Base-by-base conservation (phyloP, 257 asterid genomes). In the Solanum stenotomum region DNA sequence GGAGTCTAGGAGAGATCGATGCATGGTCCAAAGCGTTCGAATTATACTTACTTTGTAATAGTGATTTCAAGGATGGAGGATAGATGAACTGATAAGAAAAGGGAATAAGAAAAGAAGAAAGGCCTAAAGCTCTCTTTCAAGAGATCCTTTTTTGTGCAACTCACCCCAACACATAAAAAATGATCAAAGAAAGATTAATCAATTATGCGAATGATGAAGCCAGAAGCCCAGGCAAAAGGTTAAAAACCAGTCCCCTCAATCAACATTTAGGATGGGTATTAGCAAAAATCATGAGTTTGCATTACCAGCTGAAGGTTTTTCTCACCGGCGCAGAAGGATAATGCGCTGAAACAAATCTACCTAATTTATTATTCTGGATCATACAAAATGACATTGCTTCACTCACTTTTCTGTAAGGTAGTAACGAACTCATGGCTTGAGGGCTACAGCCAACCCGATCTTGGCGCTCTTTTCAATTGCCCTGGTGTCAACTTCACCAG, bases 401-500 rank as follows among this genome's bases (percentile, higher is more conserved):
- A 79, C 65, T 25, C 84, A 37, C 40, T 87, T 33, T n/a, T 2
- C 27, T 18, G 85, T 59, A 78, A 46, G 71, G 52, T 49, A 49
- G 74, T 23, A 71, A 74, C 59, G 2, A 6, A 46, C 40, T 96
- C 96, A 97, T 35, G 99, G 98, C 89, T 95, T 96, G 81, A 97
- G 98, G 74, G 98, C 99, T 22, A 97, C 88, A 76, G 98, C 96
- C 90, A 97, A 84, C 49, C 99, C 99, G 6, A 97, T 87, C 91
- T 96, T 96, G 1, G 99, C 98, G 31, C 98, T 97, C 89, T 95
- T 97, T 92, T 97, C 99, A 14, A 95, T 91, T 77, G 99, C 98
- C 89, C 93, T 87, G 14, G 99, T 96, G 94, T 97, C 99, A 81
- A 97, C 99, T 91, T 97, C 99, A 52, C 99, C 99, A 0, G 99